Evolutionary conservation across 768 basidiomycete species (phyloP).

Genomic region (Leccinum truebloodii): DNA sequence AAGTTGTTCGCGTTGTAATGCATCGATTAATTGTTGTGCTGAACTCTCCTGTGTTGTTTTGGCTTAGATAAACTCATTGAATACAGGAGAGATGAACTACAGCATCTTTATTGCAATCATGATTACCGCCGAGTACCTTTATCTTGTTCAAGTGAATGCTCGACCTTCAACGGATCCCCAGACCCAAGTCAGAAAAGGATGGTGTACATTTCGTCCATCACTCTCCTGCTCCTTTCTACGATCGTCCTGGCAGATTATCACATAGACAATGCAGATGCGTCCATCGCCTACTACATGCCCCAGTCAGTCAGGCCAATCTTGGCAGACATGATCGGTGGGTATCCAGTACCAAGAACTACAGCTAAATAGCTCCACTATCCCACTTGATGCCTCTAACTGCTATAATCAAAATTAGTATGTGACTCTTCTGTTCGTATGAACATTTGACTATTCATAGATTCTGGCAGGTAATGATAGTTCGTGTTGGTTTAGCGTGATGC

Average conservation of each 20-base stretch:
- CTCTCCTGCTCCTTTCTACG: slow-evolving; percentile 13
- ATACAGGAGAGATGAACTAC: not conserved
- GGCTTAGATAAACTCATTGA: not conserved
- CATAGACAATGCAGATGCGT: slow-evolving; percentile 26
- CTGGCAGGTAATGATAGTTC: too few relatives aligned
- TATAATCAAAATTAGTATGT: slow-evolving; percentile 30
- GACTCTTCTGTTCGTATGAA: not conserved
- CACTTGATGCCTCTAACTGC: slow-evolving; percentile 19
- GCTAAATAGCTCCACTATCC: slow-evolving; percentile 17
- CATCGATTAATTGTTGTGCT: not conserved
- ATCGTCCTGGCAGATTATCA: slow-evolving; percentile 23
- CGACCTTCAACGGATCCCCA: not conserved
- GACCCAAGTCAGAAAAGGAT: not conserved
- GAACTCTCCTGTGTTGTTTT: not conserved
- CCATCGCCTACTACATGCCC: slow-evolving; percentile 22
- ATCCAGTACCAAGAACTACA: slow-evolving; percentile 1
- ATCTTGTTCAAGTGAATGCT: not conserved
- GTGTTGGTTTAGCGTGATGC: too few relatives aligned
- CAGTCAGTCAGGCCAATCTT: slow-evolving; percentile 9
- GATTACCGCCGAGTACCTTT: not conserved
- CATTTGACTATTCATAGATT: too few relatives aligned
- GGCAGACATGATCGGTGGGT: slow-evolving; percentile 12
- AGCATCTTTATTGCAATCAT: not conserved
- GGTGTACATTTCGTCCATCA: slow-evolving; percentile 2
- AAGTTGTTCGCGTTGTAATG: not conserved